Percentiles rank a stretch among this genome's conserved stretches.
Conservation (phyloP, 2,329 filamentous ascomycete species). For the Fusarium cyanostomum region DNA sequence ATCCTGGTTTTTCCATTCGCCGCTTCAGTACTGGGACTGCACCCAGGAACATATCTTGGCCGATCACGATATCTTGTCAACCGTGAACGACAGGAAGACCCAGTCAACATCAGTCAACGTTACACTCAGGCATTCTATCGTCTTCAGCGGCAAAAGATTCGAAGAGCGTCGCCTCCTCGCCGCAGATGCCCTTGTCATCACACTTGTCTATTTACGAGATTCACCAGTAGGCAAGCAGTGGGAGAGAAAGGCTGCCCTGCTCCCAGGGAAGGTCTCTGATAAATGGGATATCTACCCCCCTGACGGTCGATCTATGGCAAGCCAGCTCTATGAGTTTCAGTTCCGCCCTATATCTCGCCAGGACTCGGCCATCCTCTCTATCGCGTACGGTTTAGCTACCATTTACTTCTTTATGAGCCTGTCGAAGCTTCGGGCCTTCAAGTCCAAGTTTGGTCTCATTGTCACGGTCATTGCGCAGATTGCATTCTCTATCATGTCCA, state of each 20-base stretch:
- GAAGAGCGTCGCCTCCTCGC: constrained; percentile 72
- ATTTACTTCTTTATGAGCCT: constrained; percentile 74
- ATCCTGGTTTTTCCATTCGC: constrained; percentile 84
- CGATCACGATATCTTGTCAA: constrained; percentile 72
- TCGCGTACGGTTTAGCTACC: constrained; percentile 71
- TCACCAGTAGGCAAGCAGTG: constrained; percentile 72
- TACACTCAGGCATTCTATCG: constrained; percentile 79
- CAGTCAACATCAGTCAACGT: constrained; percentile 75
- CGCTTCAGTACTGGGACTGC: constrained; percentile 82
- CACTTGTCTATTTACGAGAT: constrained; percentile 73
- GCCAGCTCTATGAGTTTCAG: constrained; percentile 79
- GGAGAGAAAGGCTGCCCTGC: constrained; percentile 65
- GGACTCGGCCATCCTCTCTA: constrained; percentile 70
- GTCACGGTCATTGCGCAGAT: constrained; percentile 76
- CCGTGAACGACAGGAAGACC: constrained; percentile 72
- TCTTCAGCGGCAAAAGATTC: constrained; percentile 84
- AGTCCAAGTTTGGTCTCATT: constrained; percentile 77
- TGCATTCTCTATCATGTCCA: constrained; percentile 76
- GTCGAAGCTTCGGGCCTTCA: constrained; percentile 76
- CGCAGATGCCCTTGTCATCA: constrained; percentile 82
- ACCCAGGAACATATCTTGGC: constrained; percentile 64
- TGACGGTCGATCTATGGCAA: constrained; percentile 62
- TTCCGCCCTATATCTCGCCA: constrained; percentile 76
- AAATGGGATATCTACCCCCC: constrained; percentile 74
- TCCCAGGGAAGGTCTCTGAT: constrained; percentile 60